These are phyloP conservation scores for Phytophthora foliorum DNA, from an alignment of 352 stramenopile species.

Conservation along the genomic window DNA sequence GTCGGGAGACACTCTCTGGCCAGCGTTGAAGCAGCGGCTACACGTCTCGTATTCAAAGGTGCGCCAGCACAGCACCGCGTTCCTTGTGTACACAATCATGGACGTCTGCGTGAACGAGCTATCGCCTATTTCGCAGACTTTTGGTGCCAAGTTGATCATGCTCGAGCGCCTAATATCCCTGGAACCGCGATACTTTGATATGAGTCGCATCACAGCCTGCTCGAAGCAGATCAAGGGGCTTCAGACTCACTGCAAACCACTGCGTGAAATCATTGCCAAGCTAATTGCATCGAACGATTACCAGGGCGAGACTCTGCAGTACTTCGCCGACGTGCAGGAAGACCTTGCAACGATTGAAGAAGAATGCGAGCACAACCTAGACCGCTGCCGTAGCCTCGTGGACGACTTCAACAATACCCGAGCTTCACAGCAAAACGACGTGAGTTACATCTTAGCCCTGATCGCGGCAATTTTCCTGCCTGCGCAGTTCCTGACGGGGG, in stretches of 20 bases:
- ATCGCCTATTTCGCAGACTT: slow-evolving; percentile 70
- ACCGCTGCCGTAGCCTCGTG: slow-evolving; percentile 63
- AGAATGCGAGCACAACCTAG: slow-evolving; percentile 80
- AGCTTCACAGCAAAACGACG: slow-evolving; percentile 67
- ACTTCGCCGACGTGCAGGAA: slow-evolving; percentile 86
- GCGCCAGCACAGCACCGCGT: slow-evolving; percentile 73
- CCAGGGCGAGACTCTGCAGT: slow-evolving; percentile 68
- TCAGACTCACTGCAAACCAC: slow-evolving; percentile 69
- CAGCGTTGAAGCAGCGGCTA: slow-evolving; percentile 60
- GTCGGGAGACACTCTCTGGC: slow-evolving; percentile 46
- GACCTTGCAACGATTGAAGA: slow-evolving; percentile 76
- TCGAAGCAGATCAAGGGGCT: slow-evolving; percentile 76
- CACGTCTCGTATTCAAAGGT: slow-evolving; percentile 85
- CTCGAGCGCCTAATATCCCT: slow-evolving; percentile 63
- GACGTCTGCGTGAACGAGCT: slow-evolving; percentile 82
- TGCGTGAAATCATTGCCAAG: slow-evolving; percentile 70
- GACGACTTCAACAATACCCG: slow-evolving; percentile 76
- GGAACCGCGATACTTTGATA: slow-evolving; percentile 62
- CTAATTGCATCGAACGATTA: slow-evolving; percentile 74
- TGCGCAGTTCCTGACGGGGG: slow-evolving; percentile 82
- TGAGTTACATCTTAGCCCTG: slow-evolving; percentile 80
- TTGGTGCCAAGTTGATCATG: slow-evolving; percentile 74
- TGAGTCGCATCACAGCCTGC: slow-evolving; percentile 52
- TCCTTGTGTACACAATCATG: slow-evolving; percentile 81
- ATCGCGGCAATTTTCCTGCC: slow-evolving; percentile 84